phyloP scores from a whole-genome alignment of 2,329 filamentous ascomycete genomes.

The Alternaria triticimaculans region DNA sequence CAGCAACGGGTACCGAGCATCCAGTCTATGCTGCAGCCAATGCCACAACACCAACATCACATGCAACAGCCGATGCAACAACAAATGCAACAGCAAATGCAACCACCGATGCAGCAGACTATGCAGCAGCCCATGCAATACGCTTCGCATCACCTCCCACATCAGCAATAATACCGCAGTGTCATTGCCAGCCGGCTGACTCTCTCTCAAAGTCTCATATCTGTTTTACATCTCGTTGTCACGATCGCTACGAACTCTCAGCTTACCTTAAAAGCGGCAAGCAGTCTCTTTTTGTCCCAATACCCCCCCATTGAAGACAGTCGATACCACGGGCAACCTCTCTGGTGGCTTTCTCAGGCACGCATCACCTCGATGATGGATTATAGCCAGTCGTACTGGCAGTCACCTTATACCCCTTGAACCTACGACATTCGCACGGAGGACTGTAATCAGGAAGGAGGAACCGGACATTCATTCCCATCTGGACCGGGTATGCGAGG shows the following conservation, averaged over 20 bases:
- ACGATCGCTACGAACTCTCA: slow-evolving; percentile 24
- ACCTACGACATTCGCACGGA: slow-evolving; percentile 13
- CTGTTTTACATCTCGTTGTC: slow-evolving; percentile 16
- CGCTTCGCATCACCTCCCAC: slow-evolving; percentile 22
- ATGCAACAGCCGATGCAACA: slow-evolving; percentile 12
- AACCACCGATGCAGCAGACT: slow-evolving; percentile 2
- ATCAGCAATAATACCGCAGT: slow-evolving; percentile 18
- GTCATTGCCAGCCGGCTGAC: slow-evolving; percentile 15
- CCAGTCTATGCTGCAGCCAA: slow-evolving; percentile 47
- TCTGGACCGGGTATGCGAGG: neutral
- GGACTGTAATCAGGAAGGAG: slow-evolving; percentile 25
- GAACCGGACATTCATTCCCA: slow-evolving; percentile 26
- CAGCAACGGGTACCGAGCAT: slow-evolving; percentile 48
- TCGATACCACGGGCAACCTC: slow-evolving; percentile 6
- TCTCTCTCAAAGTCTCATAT: slow-evolving; percentile 20
- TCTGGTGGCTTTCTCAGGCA: slow-evolving; percentile 2
- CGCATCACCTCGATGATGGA: neutral
- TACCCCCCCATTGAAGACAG: slow-evolving; percentile 6
- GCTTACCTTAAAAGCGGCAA: neutral
- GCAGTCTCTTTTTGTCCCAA: slow-evolving; percentile 12
- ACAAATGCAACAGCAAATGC: slow-evolving; percentile 9
- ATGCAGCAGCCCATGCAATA: slow-evolving; percentile 27
- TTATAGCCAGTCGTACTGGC: neutral
- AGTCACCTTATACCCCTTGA: slow-evolving; percentile 10
- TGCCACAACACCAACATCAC: slow-evolving; percentile 16